These are phyloP conservation scores for Musa troglodytarum DNA, from an alignment of 176 grass and related monocot species.

Conservation along the genomic window DNA sequence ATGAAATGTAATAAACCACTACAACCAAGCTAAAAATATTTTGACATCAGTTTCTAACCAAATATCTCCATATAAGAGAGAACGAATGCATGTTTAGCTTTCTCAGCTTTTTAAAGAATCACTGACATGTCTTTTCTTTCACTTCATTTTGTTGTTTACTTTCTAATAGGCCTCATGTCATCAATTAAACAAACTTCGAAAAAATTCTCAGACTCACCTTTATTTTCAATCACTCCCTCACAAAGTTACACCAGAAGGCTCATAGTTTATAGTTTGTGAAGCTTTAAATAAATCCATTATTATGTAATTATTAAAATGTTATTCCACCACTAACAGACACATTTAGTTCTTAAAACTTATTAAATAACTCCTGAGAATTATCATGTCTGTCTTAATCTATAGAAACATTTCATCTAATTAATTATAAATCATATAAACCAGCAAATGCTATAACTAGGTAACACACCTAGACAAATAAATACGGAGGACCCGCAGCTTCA, in stretches of 20 bases:
- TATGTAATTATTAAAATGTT: not conserved
- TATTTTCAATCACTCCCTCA: not conserved
- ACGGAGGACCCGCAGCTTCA: constrained; percentile 74
- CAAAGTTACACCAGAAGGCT: not conserved
- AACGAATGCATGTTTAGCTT: no score
- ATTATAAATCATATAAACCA: not conserved
- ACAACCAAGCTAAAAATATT: no score
- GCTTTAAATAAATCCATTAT: not conserved
- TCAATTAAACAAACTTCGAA: no score
- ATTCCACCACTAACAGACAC: not conserved
- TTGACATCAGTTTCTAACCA: no score
- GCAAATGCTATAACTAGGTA: not conserved
- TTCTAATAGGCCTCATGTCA: no score
- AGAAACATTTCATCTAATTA: no score
- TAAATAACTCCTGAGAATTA: not conserved
- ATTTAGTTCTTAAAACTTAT: not conserved
- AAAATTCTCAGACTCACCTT: no score
- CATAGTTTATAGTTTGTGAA: not conserved
- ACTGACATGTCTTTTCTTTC: no score
- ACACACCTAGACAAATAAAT: constrained; percentile 88
- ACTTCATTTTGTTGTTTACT: no score
- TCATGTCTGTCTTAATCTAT: not conserved
- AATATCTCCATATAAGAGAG: no score
- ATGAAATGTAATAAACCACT: no score
- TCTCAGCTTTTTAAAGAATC: no score